Evolutionary conservation across 345 rosid species (phyloP).

Genomic region (Nephelium lappaceum): DNA sequence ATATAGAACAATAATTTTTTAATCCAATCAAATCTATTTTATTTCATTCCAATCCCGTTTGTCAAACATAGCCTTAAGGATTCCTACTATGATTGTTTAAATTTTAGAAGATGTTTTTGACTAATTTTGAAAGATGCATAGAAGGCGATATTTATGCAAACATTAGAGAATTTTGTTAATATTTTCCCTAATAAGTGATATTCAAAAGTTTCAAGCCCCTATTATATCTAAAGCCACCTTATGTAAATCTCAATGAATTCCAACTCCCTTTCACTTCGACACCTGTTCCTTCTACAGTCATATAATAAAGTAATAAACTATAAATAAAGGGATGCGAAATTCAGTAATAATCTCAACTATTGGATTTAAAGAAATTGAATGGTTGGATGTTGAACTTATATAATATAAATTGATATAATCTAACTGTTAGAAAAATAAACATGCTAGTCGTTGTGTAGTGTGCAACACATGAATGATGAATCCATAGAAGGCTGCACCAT

Average conservation of each 20-base stretch:
- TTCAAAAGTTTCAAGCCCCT: background rate
- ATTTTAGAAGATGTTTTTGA: background rate
- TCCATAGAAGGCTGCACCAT: background rate
- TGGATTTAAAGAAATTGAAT: too few species aligned
- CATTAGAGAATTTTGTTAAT: background rate
- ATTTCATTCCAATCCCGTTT: too few species aligned
- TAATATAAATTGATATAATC: background rate
- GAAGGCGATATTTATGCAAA: background rate
- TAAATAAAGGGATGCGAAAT: too few species aligned
- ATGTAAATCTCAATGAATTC: background rate
- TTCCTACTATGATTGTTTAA: too few species aligned
- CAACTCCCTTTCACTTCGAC: background rate
- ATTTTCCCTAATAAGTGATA: background rate
- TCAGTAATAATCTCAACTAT: background rate
- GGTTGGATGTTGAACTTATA: background rate
- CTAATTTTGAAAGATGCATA: background rate
- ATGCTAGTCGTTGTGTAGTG: too few species aligned
- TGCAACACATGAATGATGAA: too few species aligned
- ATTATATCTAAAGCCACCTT: too few species aligned
- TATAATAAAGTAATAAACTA: too few species aligned
- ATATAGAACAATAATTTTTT: too few species aligned
- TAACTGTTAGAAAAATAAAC: background rate
- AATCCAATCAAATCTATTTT: too few species aligned
- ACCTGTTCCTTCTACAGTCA: background rate
- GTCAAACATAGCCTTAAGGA: too few species aligned